These are phyloP conservation scores for Coemansia sp. DNA, from an alignment of 192 early-diverging fungal genomes.

Conservation along the genomic window DNA sequence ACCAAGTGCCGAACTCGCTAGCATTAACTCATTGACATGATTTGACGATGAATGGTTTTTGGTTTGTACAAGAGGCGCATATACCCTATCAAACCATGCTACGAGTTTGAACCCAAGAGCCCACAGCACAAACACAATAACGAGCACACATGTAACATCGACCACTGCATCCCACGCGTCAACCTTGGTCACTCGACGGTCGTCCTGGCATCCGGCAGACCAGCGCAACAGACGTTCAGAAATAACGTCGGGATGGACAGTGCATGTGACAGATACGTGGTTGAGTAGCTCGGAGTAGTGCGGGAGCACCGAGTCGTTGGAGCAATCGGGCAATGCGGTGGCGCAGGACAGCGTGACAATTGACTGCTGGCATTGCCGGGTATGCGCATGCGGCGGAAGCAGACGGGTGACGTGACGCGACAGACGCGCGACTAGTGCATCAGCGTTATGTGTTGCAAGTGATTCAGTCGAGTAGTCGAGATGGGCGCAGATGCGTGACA, in stretches of 20 bases:
- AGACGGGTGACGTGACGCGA: not conserved
- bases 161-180: not conserved
- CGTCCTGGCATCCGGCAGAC: constrained; percentile 4
- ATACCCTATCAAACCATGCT: not conserved
- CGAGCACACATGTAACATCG: not conserved
- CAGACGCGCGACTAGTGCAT: not conserved
- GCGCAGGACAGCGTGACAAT: constrained; percentile 26
- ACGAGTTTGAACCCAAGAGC: not conserved
- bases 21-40: not conserved
- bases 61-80: not conserved
- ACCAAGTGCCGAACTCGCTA: not conserved
- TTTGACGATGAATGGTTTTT: not conserved
- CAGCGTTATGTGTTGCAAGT: not conserved
- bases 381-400: not conserved
- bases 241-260: constrained; percentile 14
- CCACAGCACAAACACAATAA: not conserved
- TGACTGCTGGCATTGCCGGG: constrained; percentile 10
- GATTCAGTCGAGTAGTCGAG: not conserved
- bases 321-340: constrained; percentile 3
- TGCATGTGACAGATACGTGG: constrained; percentile 5
- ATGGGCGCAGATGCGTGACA: not conserved
- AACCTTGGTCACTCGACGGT: not conserved
- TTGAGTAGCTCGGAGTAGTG: constrained; percentile 28
- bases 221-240: constrained; percentile 19
- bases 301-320: not conserved